Base-by-base conservation (phyloP, 73 alveolate genomes). In the Stentor coeruleus region DNA sequence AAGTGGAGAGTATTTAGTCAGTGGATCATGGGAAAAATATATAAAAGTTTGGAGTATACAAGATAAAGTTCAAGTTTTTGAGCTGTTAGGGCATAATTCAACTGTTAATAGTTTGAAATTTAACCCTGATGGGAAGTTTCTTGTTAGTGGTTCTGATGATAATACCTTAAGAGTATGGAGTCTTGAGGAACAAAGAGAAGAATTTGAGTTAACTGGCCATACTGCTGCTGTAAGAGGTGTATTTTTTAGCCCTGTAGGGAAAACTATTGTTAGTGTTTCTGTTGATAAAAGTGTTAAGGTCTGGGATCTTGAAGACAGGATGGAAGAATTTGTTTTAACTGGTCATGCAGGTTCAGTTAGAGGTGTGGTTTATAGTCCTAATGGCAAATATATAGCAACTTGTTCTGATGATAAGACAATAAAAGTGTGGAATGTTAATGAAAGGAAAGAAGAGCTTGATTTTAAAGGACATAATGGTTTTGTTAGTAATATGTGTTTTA, bases 321-420 rank as follows among this genome's bases (percentile, higher is more conserved):
- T n/a, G n/a, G n/a, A n/a, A n/a, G n/a, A n/a, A n/a, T n/a, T n/a
- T n/a, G n/a, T n/a, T n/a, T n/a, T n/a, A n/a, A n/a, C n/a, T n/a
- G 98, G 98, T 3, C 99, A 96, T 76, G 94, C 92, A 86, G 98
- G 98, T 83, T 90, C 96, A 42, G 95, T 96, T 59, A 85, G 94
- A 73, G 98, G 93, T 57, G 59, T 96, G 3, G 85, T 92, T 2
- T 89, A 94, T 14, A 87, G 93, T 58, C 96, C 98, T n/a, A 72
- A 76, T 37, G 99, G 85, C 92, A 96, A 96, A 72, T 87, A 90
- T 49, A 81, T 89, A 0, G 89, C 87, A 31, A 80, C 94, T 11
- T 59, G 91, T 26, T 42, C 95, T 0, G 74, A 90, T 75, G 97
- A 92, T 76, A 95, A 94, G 15, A 81, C 91, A 35, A 87, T 92